Evolutionary conservation across 306 rosid species (phyloP).

Genomic region (Psophocarpus tetragonolobus): DNA sequence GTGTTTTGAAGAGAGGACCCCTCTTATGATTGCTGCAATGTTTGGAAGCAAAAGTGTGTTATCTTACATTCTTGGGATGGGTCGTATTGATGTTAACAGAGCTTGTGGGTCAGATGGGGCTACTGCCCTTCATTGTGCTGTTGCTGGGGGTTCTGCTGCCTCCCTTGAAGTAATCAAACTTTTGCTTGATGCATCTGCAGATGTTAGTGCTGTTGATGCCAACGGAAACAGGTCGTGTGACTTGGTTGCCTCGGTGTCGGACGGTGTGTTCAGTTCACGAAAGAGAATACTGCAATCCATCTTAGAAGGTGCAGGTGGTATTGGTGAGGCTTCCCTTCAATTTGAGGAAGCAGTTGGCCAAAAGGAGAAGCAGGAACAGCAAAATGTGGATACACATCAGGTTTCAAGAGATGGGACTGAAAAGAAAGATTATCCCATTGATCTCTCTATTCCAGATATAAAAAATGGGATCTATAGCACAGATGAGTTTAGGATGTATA

Average conservation of each 20-base stretch:
- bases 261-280: constrained; percentile 40
- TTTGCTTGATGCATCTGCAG: constrained; percentile 71
- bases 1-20: constrained; percentile 72
- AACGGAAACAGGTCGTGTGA: constrained; percentile 55
- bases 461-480: constrained; percentile 79
- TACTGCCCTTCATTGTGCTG: constrained; percentile 86
- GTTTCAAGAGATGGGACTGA: constrained; percentile 51
- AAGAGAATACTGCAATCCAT: constrained; percentile 48
- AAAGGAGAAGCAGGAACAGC: constrained; percentile 37
- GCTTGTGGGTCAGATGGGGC: constrained; percentile 65
- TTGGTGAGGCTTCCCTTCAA: constrained; percentile 33
- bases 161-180: constrained; percentile 63
- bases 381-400: constrained; percentile 36
- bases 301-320: constrained; percentile 43
- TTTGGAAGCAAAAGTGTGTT: constrained; percentile 71
- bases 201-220: constrained; percentile 54
- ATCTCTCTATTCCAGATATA: constrained; percentile 85
- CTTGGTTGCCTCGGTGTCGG: constrained; percentile 40
- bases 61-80: constrained; percentile 54
- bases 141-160: constrained; percentile 61
- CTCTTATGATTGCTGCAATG: constrained; percentile 85
- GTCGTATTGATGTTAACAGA: constrained; percentile 62
- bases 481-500: constrained; percentile 88
- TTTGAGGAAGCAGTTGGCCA: constrained; percentile 37
- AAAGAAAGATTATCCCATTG: constrained; percentile 72